Conservation (phyloP, 108 stramenopile genomes). For the Cyclotella cryptica region DNA sequence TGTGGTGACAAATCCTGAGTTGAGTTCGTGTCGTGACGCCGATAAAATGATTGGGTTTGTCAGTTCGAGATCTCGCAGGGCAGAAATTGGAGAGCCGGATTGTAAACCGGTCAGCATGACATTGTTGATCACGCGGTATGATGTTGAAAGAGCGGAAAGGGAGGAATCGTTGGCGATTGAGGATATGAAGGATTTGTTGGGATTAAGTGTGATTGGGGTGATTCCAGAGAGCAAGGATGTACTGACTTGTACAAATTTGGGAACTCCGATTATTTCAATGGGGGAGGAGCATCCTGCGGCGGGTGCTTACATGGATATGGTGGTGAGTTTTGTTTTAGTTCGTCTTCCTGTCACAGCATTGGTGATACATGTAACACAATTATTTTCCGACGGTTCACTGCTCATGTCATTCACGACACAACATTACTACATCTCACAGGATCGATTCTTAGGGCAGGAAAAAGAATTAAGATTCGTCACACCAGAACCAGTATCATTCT, state of each 20-base stretch:
- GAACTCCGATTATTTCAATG: conserved; percentile 64
- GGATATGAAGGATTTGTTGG: conserved; percentile 71
- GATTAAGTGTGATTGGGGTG: conserved; percentile 67
- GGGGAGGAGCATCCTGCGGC: conserved; percentile 45
- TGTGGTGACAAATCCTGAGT: conserved; percentile 74
- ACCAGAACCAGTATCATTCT: conserved; percentile 64
- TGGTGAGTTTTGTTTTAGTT: conserved; percentile 19
- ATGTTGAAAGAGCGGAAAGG: conserved; percentile 56
- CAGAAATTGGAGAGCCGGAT: conserved; percentile 52
- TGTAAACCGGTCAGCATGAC: conserved; percentile 49
- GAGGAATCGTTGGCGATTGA: conserved; percentile 56
- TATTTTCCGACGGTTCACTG: not conserved
- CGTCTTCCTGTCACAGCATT: not conserved
- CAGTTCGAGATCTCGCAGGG: conserved; percentile 53
- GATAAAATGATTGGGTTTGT: conserved; percentile 86
- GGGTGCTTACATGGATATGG: conserved; percentile 61
- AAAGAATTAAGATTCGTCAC: conserved; percentile 55
- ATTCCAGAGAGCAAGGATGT: conserved; percentile 72
- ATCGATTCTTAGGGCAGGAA: conserved; percentile 58
- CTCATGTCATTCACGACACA: not conserved
- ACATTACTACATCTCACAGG: conserved; percentile 2
- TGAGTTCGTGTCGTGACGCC: conserved; percentile 66
- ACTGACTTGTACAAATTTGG: conserved; percentile 70
- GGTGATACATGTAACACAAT: not conserved
- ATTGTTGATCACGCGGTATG: conserved; percentile 69